Conservation (phyloP, 2,329 filamentous ascomycete species). For the Monascus ruber region DNA sequence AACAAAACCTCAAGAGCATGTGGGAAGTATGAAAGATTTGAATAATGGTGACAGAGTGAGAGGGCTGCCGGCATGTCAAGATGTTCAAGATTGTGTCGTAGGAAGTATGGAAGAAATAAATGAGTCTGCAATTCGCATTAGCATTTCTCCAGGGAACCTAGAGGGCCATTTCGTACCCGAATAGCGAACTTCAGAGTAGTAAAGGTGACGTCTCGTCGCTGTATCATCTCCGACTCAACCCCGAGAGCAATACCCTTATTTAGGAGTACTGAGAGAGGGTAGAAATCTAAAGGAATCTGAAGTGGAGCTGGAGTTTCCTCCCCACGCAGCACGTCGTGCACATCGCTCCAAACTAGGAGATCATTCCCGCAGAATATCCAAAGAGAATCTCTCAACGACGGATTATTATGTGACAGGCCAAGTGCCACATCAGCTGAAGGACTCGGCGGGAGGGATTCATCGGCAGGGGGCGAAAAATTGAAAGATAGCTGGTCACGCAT, state of each 20-base stretch:
- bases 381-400: constrained; percentile 68
- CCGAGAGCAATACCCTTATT: constrained; percentile 83
- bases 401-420: constrained; percentile 33
- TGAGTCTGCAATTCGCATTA: constrained; percentile 54
- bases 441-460: constrained; percentile 38
- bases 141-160: not conserved
- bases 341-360: constrained; percentile 78
- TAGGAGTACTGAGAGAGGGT: constrained; percentile 78
- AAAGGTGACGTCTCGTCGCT: constrained; percentile 82
- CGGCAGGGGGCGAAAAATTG: constrained; percentile 36
- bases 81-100: constrained; percentile 65
- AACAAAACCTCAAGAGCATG: constrained; percentile 87
- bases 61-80: constrained; percentile 72
- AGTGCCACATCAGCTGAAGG: constrained; percentile 37
- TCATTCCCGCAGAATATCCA: constrained; percentile 90
- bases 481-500: constrained; percentile 68
- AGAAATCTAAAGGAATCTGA: constrained; percentile 81
- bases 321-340: constrained; percentile 69
- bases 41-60: constrained; percentile 72
- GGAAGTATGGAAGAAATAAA: constrained; percentile 78
- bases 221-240: constrained; percentile 84
- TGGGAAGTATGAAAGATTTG: constrained; percentile 78
- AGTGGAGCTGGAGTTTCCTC: constrained; percentile 65
- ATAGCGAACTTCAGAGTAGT: constrained; percentile 82
- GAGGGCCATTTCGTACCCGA: constrained; percentile 48